phyloP scores from a whole-genome alignment of 225 moss, liverwort and hornwort species.

The Physcomitrium patens region DNA sequence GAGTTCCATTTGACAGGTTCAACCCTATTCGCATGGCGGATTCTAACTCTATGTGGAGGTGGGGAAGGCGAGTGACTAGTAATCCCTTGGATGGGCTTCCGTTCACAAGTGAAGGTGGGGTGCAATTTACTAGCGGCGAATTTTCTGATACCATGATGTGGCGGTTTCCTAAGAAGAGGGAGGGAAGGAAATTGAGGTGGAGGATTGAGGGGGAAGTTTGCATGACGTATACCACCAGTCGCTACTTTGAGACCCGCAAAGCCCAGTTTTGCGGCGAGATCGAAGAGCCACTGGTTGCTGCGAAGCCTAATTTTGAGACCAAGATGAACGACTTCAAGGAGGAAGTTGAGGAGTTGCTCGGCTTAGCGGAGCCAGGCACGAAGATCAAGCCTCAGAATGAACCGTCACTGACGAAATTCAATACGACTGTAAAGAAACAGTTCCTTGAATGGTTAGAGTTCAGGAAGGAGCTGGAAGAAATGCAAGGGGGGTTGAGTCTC shows the following conservation, averaged over 20 bases:
- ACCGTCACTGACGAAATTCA: constrained; percentile 20
- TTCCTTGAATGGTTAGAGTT: constrained; percentile 30
- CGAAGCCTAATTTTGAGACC: constrained; percentile 13
- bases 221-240: constrained; percentile 34
- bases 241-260: constrained; percentile 45
- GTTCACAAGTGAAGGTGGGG: constrained; percentile 40
- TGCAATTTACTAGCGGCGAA: constrained; percentile 30
- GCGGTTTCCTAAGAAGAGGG: constrained; percentile 21
- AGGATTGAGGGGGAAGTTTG: constrained; percentile 30
- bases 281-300: constrained; percentile 23
- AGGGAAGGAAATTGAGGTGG: constrained; percentile 30
- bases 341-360: not conserved
- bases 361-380: not conserved
- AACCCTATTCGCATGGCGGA: constrained; percentile 36
- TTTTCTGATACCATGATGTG: constrained; percentile 38
- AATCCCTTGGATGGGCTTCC: constrained; percentile 40
- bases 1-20: constrained; percentile 22
- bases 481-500: not conserved
- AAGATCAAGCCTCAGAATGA: not conserved
- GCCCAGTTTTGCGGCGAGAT: constrained; percentile 32
- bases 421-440: constrained; percentile 13
- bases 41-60: constrained; percentile 32
- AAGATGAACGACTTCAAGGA: constrained; percentile 15
- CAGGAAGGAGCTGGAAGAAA: constrained; percentile 3
- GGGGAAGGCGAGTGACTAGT: constrained; percentile 27